Evolutionary conservation across 805 yeast species (phyloP).

Genomic region (Starmerella sp.): DNA sequence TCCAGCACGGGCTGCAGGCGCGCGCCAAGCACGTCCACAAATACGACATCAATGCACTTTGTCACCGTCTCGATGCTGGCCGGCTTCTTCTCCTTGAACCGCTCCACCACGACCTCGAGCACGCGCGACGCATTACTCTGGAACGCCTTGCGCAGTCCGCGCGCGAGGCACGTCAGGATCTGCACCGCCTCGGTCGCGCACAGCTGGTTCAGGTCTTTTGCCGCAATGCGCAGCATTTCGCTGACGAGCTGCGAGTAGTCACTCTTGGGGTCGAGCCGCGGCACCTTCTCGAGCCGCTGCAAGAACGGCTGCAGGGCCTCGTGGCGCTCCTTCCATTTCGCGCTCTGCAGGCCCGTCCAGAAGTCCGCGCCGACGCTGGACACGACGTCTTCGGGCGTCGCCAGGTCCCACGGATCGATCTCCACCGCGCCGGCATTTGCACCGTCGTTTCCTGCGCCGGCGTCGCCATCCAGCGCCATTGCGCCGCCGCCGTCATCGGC

Average conservation of each 20-base stretch:
- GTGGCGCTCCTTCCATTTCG: constrained; percentile 87
- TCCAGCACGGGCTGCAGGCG: constrained; percentile 10
- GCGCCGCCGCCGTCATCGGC: background rate
- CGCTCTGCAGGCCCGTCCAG: constrained; percentile 40
- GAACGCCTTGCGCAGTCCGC: constrained; percentile 48
- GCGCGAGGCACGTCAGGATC: constrained; percentile 48
- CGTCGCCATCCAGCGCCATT: background rate
- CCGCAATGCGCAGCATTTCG: constrained; percentile 52
- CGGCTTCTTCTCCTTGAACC: constrained; percentile 80
- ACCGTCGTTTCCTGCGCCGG: constrained; percentile 5
- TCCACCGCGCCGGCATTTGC: constrained; percentile 38
- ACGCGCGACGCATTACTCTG: constrained; percentile 38
- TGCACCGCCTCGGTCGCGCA: constrained; percentile 73
- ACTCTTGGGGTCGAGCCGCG: constrained; percentile 43
- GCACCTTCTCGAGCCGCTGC: constrained; percentile 30
- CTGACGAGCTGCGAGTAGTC: constrained; percentile 60
- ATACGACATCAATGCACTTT: constrained; percentile 48
- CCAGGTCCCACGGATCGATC: constrained; percentile 48
- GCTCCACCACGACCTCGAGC: constrained; percentile 60
- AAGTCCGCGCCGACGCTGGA: constrained; percentile 57
- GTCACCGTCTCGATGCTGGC: constrained; percentile 63
- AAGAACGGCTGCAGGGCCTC: constrained; percentile 60
- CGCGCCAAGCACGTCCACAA: constrained; percentile 32
- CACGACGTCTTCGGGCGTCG: constrained; percentile 58
- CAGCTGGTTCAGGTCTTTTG: constrained; percentile 76